Base-by-base conservation (phyloP, 2,329 filamentous ascomycete species). In the Tolypocladium tropicale region DNA sequence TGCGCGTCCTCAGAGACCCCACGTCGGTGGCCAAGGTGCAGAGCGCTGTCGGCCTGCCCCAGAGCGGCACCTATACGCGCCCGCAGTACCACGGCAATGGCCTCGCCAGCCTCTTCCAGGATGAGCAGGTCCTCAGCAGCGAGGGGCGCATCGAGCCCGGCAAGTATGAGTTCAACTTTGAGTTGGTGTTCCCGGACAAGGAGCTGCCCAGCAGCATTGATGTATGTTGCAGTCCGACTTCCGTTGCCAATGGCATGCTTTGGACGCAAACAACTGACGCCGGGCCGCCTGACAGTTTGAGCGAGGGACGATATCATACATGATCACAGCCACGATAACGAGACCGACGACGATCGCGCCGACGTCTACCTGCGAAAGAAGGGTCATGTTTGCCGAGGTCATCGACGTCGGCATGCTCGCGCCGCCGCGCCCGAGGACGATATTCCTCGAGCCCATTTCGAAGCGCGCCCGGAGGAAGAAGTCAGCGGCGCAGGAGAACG, bases 201-300 rank as follows among this genome's bases (percentile, higher is more conserved):
- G 81, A 80, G 6, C 73, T 94, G 57, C 89, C 89, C n/a, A 96
- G 90, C 72, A 96, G 93, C 70, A 93, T 99, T 67, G 92, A 95
- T 74, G 93, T 96, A 80, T 67, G 89, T 77, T 52, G 23, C 51
- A 34, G 18, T 7, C 49, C 23, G 41, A 46, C 41, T 10, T 12
- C 46, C 48, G 9, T 53, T 16, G 18, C 21, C 34, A 9, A 14
- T 43, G n/a, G 25, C 10, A 16, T 21, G 14, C 11, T 21, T 28
- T n/a, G 16, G 14, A 16, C 30, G 6, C 46, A 16, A 5, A 14
- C 16, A 53, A 53, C 58, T 62, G 48, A 64, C 56, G 18, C 23
- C 16, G n/a, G 25, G 12, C 11, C 25, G 37, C 30, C 32, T 37
- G 50, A 11, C 70, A 97, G 91, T 99, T 99, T 70, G 94, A 97